These are phyloP conservation scores for Globisporangium cederbergense DNA, from an alignment of 352 stramenopile species.

Conservation along the genomic window DNA sequence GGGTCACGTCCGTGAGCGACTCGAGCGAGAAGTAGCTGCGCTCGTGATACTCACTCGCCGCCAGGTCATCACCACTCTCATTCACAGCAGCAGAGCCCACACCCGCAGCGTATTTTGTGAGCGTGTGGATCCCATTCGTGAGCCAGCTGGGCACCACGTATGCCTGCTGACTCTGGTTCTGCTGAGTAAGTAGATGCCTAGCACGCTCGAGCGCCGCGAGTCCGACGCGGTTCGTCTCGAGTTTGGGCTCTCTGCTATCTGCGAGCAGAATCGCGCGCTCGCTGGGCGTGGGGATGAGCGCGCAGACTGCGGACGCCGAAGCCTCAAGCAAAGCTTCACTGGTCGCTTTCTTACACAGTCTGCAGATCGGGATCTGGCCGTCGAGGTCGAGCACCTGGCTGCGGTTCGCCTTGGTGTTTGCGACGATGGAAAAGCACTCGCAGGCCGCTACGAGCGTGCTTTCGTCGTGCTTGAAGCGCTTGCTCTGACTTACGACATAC, in stretches of 20 bases:
- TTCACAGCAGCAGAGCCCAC: too few relatives aligned
- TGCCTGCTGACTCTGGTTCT: neutral
- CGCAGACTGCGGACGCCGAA: conserved; percentile 44
- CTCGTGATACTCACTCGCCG: conserved; percentile 49
- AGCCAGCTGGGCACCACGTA: conserved; percentile 10
- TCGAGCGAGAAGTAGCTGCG: conserved; percentile 62
- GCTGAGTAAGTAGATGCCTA: conserved; percentile 29
- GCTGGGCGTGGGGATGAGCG: conserved; percentile 38
- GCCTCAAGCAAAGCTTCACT: conserved; percentile 32
- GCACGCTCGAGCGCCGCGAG: conserved; percentile 49
- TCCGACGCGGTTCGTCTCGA: conserved; percentile 48
- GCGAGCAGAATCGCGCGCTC: conserved; percentile 36
- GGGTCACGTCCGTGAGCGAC: conserved; percentile 40
- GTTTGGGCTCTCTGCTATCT: conserved; percentile 52
- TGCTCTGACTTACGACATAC: conserved; percentile 41
- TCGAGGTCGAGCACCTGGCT: conserved; percentile 55
- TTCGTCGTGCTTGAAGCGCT: conserved; percentile 32
- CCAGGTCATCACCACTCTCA: conserved; percentile 9
- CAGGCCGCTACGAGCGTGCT: conserved; percentile 43
- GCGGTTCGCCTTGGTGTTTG: conserved; percentile 36
- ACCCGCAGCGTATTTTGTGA: conserved; percentile 25
- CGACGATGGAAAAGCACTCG: conserved; percentile 51
- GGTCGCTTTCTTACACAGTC: conserved; percentile 39
- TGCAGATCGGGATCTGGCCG: conserved; percentile 49
- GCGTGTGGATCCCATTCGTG: conserved; percentile 30